Evolutionary conservation across 371 early-diverging fungal genomes (phyloP), one percentile per base, ranked within the genome.

Genomic region (Parasitella parasitica): DNA sequence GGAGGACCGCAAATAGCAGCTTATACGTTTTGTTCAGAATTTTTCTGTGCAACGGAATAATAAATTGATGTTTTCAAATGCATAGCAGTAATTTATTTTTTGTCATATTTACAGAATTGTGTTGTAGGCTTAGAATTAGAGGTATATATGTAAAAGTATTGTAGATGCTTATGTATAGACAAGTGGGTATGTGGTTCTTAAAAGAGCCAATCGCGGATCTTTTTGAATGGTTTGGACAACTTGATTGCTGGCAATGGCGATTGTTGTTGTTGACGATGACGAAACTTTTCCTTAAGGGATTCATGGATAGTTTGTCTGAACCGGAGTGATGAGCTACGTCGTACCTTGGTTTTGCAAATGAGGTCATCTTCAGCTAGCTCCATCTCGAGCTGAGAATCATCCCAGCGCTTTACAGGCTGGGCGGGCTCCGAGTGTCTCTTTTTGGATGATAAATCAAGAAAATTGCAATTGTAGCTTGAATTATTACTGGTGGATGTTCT

Each of bases 331-430:
- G 68, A 63, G 41, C 55, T 58, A 51, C 59, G 63, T 63, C 59
- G 57, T 28, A 46, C 50, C 56, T 58, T 59, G 35, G 39, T 59
- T 46, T 48, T 38, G 6, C 50, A 34, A 41, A 70, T 66, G 61
- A 70, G 60, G 63, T 70, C 63, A 66, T 70, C 70, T 59, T 70
- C 70, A 16, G 70, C 70, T 34, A 70, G 24, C 27, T 66, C 70
- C 56, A 70, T 61, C 34, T 66, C 70, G 24, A 70, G 46, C 35
- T 70, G 70, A n/a, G 70, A 66, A 35, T 70, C 70, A 35, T 70
- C 70, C 70, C 70, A 70, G 9, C 69, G 60, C 22, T 53, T 66
- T 6, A 18, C 51, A 50, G 51, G 51, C 20, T 54, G 39, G 20
- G 46, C 12, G 26, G 61, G 56, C 32, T 66, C 66, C 26, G 66